Base-by-base conservation (phyloP, 352 stramenopile species). In the Pythium periplocum region DNA sequence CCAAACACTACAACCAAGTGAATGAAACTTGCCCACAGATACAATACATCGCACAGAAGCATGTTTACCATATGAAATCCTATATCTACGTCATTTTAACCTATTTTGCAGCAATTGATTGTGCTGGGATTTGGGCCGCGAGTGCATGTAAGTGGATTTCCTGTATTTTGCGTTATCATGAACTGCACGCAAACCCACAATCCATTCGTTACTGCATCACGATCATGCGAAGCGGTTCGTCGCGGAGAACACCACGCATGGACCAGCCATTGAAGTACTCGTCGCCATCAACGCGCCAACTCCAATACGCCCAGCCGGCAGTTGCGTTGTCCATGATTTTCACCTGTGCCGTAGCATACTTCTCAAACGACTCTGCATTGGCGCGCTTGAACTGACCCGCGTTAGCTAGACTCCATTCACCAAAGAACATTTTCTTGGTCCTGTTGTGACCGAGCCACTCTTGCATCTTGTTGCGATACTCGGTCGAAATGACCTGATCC, bases 361-460 rank as follows among this genome's bases (percentile, higher is more conserved):
- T 26, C 17, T 26, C 17, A 26, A 26, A 26, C 17, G 17, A 26
- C 17, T 26, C 17, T 26, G 17, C 17, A 26, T 26, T 26, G 17
- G 17, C 11, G 26, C 40, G 4, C 45, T 8, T 54, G 54, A 58
- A 62, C 51, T 67, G 48, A 7, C 62, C 48, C 10, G 62, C 52
- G 52, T 55, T 64, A 2, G 56, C 57, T 5, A 64, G 10, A 45
- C 63, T 71, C 33, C 45, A 71, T 36, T 68, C 63, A 8, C 63
- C 59, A 5, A 71, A 39, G 37, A 71, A 61, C 35, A 71, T 53
- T 34, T 56, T 57, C 44, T 70, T 70, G 45, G 39, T 42, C 35
- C 49, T 68, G 6, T 34, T 5, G 12, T 50, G n/a, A n/a, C 50
- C 10, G 17, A 53, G 52, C 54, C 54, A 68, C 5, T n/a, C 12